A percentile compares a stretch with the other conserved stretches of the same genome.
These are phyloP conservation scores for Fusarium agapanthi DNA, from an alignment of 2,329 filamentous ascomycete genomes.

Conservation along the genomic window DNA sequence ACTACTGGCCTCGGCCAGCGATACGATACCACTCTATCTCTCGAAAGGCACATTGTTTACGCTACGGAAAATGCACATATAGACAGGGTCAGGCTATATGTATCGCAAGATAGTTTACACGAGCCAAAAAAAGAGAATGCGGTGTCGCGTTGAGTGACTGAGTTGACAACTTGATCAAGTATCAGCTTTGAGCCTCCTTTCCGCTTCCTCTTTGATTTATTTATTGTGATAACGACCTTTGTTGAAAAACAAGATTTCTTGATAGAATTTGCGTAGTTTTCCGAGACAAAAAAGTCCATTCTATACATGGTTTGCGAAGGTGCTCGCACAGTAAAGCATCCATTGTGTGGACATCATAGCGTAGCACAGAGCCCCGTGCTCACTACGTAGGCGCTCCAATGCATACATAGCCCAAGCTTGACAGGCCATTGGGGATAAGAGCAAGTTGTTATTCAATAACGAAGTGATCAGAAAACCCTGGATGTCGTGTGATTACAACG, in stretches of 20 bases:
- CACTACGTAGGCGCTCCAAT: not conserved
- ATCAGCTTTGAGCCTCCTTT: slow-evolving; percentile 25
- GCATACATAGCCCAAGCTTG: not conserved
- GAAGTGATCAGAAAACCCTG: not conserved
- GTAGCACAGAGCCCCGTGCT: not conserved
- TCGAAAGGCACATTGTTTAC: slow-evolving; percentile 13
- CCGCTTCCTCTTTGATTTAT: slow-evolving; percentile 32
- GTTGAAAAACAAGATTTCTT: not conserved
- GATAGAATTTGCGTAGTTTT: not conserved
- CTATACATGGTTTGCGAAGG: not conserved
- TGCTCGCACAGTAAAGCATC: not conserved
- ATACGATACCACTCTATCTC: slow-evolving; percentile 5
- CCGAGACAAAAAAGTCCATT: not conserved
- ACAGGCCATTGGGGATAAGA: no score
- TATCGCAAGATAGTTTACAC: slow-evolving; percentile 29
- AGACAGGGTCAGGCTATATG: slow-evolving; percentile 28
- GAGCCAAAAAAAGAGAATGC: slow-evolving; percentile 31
- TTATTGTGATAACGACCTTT: not conserved
- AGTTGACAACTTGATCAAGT: slow-evolving; percentile 26
- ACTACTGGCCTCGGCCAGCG: slow-evolving; percentile 18
- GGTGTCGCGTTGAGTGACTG: slow-evolving; percentile 19
- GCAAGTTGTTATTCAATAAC: not conserved
- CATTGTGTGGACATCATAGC: not conserved
- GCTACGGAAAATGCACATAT: slow-evolving; percentile 24
- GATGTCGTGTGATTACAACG: not conserved